Conservation (phyloP, 345 rosid species). For the Balakata baccata region DNA sequence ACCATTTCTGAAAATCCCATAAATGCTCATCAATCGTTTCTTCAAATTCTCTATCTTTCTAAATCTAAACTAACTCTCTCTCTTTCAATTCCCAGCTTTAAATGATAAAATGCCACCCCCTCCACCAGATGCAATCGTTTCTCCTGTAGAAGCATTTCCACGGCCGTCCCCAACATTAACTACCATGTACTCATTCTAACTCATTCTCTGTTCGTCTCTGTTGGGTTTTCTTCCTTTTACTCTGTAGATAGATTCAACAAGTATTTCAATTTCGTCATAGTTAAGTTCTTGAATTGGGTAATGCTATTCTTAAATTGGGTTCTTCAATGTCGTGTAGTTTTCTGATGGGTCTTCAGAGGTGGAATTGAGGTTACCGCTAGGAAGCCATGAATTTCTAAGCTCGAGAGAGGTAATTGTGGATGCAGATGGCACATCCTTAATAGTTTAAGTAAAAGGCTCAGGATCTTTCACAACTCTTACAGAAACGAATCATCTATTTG, state of each 20-base stretch:
- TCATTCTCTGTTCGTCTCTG: neutral
- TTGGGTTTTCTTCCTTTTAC: too few species aligned
- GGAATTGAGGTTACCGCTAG: constrained; percentile 62
- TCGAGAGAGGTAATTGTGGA: constrained; percentile 72
- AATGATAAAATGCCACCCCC: constrained; percentile 11
- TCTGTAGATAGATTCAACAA: too few species aligned
- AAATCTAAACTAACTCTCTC: constrained; percentile 14
- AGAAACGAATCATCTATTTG: constrained; percentile 66
- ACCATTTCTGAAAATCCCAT: constrained; percentile 20
- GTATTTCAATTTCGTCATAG: neutral
- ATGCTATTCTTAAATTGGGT: too few species aligned
- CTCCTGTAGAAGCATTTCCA: constrained; percentile 45
- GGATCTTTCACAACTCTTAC: constrained; percentile 50
- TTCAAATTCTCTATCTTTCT: constrained; percentile 9
- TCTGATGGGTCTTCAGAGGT: constrained; percentile 70
- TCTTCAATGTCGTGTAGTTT: constrained; percentile 48
- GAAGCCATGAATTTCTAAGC: constrained; percentile 34
- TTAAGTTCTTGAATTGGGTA: neutral
- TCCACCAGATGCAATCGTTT: constrained; percentile 25
- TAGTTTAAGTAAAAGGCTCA: constrained; percentile 44
- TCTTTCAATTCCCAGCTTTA: constrained; percentile 3
- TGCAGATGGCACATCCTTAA: constrained; percentile 60
- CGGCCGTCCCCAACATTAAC: constrained; percentile 44
- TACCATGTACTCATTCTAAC: constrained; percentile 57
- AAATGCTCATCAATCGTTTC: constrained; percentile 15